Percentiles rank a stretch among this genome's conserved stretches.
Evolutionary conservation across 345 rosid genomes (phyloP).

Genomic region (Ailanthus altissimus): DNA sequence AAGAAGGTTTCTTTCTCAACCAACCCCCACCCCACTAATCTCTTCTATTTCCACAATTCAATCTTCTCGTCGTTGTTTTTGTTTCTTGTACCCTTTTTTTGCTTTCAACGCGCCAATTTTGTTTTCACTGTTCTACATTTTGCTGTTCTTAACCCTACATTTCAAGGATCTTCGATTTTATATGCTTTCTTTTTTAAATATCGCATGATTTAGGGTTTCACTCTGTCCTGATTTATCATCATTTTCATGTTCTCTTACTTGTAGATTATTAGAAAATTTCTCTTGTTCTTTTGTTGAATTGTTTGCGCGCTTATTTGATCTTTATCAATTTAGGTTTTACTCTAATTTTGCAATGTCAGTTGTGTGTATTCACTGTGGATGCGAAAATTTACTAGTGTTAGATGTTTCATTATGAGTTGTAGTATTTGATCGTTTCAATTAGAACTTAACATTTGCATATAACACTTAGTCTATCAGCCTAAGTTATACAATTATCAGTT

Average conservation of each 20-base stretch:
- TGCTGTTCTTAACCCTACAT: constrained; percentile 1
- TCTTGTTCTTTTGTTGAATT: background rate
- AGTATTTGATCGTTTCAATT: background rate
- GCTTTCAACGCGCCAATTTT: background rate
- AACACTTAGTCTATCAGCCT: background rate
- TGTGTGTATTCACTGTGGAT: background rate
- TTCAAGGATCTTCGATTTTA: constrained; percentile 12
- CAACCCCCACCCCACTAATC: no score
- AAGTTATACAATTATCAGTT: background rate
- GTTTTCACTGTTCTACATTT: background rate
- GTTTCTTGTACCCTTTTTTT: no score
- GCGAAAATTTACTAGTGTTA: background rate
- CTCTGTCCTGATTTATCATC: background rate
- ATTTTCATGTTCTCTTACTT: background rate
- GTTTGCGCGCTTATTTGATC: background rate
- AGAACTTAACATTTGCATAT: background rate
- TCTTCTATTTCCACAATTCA: background rate
- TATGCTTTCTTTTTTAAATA: background rate
- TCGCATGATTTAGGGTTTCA: background rate
- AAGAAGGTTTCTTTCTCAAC: constrained; percentile 46
- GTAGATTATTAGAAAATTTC: background rate
- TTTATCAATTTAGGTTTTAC: background rate
- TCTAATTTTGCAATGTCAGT: background rate
- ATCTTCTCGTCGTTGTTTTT: no score
- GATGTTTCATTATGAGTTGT: background rate